Evolutionary conservation across 2,329 filamentous ascomycete genomes (phyloP).

Genomic region (Fusarium staphyleae): DNA sequence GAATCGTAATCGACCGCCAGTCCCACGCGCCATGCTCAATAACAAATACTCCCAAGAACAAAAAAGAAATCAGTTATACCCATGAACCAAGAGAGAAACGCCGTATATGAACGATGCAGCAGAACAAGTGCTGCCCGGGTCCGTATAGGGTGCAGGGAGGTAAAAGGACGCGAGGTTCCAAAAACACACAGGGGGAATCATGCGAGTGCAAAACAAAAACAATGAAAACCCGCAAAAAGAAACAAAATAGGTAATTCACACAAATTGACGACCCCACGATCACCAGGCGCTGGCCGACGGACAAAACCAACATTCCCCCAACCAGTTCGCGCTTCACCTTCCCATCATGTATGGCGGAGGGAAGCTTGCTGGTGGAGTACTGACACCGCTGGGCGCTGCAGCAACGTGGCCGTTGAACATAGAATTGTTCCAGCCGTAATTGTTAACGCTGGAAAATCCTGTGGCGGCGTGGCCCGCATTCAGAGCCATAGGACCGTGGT

Average conservation of each 20-base stretch:
- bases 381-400: constrained; percentile 25
- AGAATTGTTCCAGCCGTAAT: constrained; percentile 38
- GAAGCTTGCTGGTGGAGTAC: constrained; percentile 34
- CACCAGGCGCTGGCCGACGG: too few relatives aligned
- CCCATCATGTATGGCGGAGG: constrained; percentile 7
- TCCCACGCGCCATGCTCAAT: constrained; percentile 18
- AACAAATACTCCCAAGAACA: constrained; percentile 4
- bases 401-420: constrained; percentile 27
- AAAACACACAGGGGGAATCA: constrained; percentile 27
- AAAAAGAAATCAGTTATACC: constrained; percentile 3
- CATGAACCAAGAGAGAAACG: constrained; percentile 18
- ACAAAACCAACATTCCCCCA: too few relatives aligned
- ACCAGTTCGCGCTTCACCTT: too few relatives aligned
- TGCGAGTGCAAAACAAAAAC: neutral
- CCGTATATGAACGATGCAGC: constrained; percentile 17
- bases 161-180: neutral
- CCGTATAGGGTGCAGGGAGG: neutral
- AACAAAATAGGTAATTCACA: too few relatives aligned
- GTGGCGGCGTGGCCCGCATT: constrained; percentile 25
- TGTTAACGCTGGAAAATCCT: constrained; percentile 28
- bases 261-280: too few relatives aligned
- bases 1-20: constrained; percentile 7
- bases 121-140: constrained; percentile 4
- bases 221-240: too few relatives aligned
- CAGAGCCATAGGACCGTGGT: constrained; percentile 33